Percentiles rank a stretch among this genome's conserved stretches.
These are phyloP conservation scores for Litchi chinensis DNA, from an alignment of 345 rosid genomes.

Conservation along the genomic window DNA sequence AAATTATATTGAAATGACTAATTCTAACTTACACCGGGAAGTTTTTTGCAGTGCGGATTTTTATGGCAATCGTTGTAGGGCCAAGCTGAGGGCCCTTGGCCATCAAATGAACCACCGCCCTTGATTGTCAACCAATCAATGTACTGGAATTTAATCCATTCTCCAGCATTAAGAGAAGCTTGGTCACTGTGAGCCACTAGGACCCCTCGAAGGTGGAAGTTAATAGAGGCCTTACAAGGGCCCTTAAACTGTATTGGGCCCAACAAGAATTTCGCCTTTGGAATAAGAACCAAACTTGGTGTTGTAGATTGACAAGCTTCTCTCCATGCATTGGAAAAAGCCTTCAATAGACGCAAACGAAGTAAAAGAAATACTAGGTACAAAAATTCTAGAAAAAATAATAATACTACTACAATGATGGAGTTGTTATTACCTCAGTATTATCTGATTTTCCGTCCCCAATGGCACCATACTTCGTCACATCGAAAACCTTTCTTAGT, in stretches of 20 bases:
- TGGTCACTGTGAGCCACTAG: constrained; percentile 18
- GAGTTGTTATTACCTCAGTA: too few species aligned
- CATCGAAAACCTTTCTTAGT: too few species aligned
- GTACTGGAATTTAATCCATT: constrained; percentile 28
- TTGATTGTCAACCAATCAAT: constrained; percentile 15
- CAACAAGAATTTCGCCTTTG: constrained; percentile 19
- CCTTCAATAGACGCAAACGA: background rate
- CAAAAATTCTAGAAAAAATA: too few species aligned
- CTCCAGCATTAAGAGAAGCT: background rate
- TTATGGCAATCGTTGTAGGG: constrained; percentile 9
- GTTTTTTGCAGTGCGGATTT: constrained; percentile 15
- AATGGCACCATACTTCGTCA: too few species aligned
- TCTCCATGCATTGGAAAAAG: constrained; percentile 18
- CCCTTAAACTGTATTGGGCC: constrained; percentile 14
- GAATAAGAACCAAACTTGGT: constrained; percentile 15
- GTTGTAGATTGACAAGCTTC: constrained; percentile 24
- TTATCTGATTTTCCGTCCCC: too few species aligned
- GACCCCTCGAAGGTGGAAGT: constrained; percentile 13
- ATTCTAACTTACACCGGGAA: constrained; percentile 27
- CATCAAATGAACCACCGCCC: constrained; percentile 39
- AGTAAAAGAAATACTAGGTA: too few species aligned
- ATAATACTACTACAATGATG: too few species aligned
- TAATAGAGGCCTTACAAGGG: constrained; percentile 29
- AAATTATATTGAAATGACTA: too few species aligned
- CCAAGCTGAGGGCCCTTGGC: constrained; percentile 38